Evolutionary conservation across 176 grass and related monocot species (phyloP), one percentile per base, ranked within the genome.

Genomic region (Oryza glaberrima): DNA sequence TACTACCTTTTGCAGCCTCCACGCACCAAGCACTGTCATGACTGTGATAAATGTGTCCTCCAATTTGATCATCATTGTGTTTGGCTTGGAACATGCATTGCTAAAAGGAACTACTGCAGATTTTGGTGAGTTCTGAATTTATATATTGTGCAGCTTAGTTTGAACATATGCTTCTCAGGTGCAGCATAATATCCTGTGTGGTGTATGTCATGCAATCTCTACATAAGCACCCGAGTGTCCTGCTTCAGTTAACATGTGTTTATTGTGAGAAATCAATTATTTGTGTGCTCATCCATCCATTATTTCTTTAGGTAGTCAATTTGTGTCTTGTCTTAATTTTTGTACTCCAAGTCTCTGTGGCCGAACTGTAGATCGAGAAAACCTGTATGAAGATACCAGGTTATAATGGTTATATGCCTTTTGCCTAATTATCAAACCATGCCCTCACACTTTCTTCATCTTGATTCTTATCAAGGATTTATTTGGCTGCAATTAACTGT

Each of bases 41-140:
- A 95, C 60, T 98, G 96, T 85, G 89, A 95, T 88, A 94, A 95
- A 90, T 98, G 93, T 54, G 83, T 96, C 41, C 93, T 98, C 81
- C 88, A 98, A 79, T 98, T 94, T 38, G 91, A 98, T 81, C 96
- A 98, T 94, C 96, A 98, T 56, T 96, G 96, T 80, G 65, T 89
- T 70, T 98, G 93, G 93, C 91, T 98, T 84, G 96, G 91, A 72
- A 94, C 93, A 69, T 98, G 96, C 72, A 88, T 98, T 73, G 91
- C 93, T 38, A 87, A 81, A 88, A 88, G 88, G 76, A 98, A 98
- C 73, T 91, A 92, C 84, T 89, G 91, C 43, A 83, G 83, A 68
- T 98, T 98, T 90, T 98, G 91, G 95, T 97, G 38, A 97, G 90
- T 67, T 85, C 44, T 67, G 23, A 47, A 13, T 80, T 41, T 82